phyloP scores from a whole-genome alignment of 306 rosid species.

The Castanea sativa region DNA sequence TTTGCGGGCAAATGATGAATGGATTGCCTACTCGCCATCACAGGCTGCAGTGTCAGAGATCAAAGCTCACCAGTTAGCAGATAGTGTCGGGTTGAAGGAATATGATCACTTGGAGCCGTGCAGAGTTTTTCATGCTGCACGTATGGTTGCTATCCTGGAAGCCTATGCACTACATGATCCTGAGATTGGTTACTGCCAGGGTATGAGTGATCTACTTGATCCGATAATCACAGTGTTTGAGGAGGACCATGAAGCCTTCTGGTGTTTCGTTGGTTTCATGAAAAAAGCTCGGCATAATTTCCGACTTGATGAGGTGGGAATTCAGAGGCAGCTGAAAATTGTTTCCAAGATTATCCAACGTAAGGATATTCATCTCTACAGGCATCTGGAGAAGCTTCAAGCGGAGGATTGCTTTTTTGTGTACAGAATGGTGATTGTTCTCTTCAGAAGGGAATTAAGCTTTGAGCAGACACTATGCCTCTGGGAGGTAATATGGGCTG shows the following conservation, averaged over 20 bases:
- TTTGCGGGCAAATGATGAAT: conserved; percentile 79
- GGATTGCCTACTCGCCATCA: conserved; percentile 68
- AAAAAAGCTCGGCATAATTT: conserved; percentile 94
- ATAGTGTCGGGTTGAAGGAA: conserved; percentile 92
- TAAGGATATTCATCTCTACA: conserved; percentile 81
- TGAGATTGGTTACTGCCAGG: conserved; percentile 99
- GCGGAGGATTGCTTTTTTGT: conserved; percentile 98
- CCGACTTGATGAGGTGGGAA: conserved; percentile 96
- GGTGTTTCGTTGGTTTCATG: conserved; percentile 99
- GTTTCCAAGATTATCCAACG: conserved; percentile 80
- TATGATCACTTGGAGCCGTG: conserved; percentile 78
- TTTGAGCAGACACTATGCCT: conserved; percentile 91
- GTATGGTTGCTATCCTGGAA: conserved; percentile 92
- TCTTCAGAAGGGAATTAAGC: conserved; percentile 87
- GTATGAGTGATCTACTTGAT: conserved; percentile 96
- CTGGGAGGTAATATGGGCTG: conserved; percentile 99
- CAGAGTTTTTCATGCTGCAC: conserved; percentile 84
- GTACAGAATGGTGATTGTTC: conserved; percentile 95
- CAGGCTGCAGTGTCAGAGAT: conserved; percentile 63
- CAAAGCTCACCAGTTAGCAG: conserved; percentile 66
- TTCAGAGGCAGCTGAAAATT: conserved; percentile 77
- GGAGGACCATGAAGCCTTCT: conserved; percentile 93
- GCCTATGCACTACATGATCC: conserved; percentile 94
- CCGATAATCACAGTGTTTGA: conserved; percentile 76
- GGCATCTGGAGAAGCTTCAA: conserved; percentile 90